Conservation (phyloP, 2,329 filamentous ascomycete genomes). For the Colletotrichum sublineola region DNA sequence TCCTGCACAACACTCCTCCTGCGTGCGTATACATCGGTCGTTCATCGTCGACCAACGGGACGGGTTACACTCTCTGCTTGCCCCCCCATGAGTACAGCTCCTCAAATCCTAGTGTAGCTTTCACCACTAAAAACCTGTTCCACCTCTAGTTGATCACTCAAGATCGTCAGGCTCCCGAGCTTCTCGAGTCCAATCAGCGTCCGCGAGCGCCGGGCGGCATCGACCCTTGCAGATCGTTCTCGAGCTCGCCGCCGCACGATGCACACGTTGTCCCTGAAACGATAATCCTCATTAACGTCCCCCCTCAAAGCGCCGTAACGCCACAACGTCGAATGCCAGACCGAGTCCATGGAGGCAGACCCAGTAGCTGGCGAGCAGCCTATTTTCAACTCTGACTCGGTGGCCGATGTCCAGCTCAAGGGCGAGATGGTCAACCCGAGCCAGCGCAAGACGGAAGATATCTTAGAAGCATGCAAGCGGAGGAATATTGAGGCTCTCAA, state of each 20-base stretch:
- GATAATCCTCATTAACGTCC: not conserved
- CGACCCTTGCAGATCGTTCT: not conserved
- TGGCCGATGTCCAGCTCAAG: conserved; percentile 7
- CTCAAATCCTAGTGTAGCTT: not conserved
- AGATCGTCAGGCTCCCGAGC: not conserved
- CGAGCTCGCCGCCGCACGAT: conserved; percentile 19
- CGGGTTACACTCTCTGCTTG: not conserved
- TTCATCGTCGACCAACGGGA: conserved; percentile 2
- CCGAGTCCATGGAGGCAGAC: conserved; percentile 11
- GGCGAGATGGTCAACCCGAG: conserved; percentile 29
- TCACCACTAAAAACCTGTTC: not conserved
- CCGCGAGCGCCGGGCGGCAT: not conserved
- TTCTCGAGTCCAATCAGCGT: not conserved
- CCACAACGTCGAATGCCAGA: not conserved
- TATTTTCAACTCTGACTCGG: not conserved
- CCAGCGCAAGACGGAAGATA: conserved; percentile 59
- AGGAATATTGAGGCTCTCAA: conserved; percentile 69
- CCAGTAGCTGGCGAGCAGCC: not conserved
- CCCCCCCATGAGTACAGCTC: too few species aligned
- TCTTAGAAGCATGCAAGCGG: conserved; percentile 71
- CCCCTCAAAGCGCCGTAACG: conserved; percentile 1
- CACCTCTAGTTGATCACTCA: not conserved
- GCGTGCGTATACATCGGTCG: not conserved
- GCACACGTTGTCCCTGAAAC: conserved; percentile 8
- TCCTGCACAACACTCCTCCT: not conserved